phyloP scores from a whole-genome alignment of 2,329 filamentous ascomycete species.

The Colletotrichum tropicale region DNA sequence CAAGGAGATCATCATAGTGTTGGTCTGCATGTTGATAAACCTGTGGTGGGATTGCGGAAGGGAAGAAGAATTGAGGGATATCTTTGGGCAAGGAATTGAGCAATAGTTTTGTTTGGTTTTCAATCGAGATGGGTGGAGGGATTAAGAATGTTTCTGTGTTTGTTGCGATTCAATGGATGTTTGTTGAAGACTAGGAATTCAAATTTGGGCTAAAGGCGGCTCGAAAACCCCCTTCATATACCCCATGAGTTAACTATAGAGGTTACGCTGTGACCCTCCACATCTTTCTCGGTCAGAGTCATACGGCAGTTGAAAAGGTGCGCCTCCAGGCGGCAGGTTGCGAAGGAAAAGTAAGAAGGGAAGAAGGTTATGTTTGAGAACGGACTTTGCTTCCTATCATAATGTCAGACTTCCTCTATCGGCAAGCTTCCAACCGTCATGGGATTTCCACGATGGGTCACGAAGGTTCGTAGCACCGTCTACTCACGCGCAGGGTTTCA shows the following conservation, averaged over 20 bases:
- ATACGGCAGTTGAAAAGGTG: too few species aligned
- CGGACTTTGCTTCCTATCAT: not conserved
- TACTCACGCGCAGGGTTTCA: not conserved
- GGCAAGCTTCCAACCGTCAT: not conserved
- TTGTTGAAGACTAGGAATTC: not conserved
- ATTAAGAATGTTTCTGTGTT: not conserved
- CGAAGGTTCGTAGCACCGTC: not conserved
- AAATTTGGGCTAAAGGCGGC: too few species aligned
- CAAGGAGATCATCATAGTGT: too few species aligned
- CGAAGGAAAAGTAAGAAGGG: too few species aligned
- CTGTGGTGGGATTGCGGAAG: not conserved
- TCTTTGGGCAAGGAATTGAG: not conserved
- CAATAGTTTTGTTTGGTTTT: not conserved
- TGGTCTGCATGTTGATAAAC: not conserved
- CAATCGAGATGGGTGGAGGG: not conserved
- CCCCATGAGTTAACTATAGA: too few species aligned
- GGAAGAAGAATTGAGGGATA: not conserved
- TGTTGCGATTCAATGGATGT: not conserved
- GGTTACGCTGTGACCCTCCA: too few species aligned
- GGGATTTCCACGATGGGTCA: not conserved
- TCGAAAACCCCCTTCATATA: too few species aligned
- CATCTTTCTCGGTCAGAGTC: too few species aligned
- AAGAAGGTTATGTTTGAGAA: not conserved
- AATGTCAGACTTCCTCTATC: not conserved
- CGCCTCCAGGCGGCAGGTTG: too few species aligned